A percentile compares a stretch with the other conserved stretches of the same genome.
Conservation (phyloP, 306 rosid genomes). For the Hippophae rhamnoides region DNA sequence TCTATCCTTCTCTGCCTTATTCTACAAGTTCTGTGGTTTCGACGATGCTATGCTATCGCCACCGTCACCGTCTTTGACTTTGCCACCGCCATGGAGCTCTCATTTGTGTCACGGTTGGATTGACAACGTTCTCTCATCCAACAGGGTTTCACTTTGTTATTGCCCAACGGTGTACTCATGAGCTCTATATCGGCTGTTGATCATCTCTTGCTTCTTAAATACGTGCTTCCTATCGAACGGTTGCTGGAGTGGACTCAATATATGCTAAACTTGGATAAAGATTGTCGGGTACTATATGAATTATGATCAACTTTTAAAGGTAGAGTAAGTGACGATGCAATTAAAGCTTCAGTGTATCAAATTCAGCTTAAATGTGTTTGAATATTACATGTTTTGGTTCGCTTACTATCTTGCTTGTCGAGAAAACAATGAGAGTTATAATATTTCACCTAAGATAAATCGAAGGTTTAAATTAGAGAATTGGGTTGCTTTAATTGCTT, state of each 20-base stretch:
- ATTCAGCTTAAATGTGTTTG: constrained; percentile 73
- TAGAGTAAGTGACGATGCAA: constrained; percentile 30
- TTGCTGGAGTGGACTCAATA: constrained; percentile 68
- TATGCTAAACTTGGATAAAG: constrained; percentile 25
- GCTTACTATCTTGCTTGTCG: constrained; percentile 60
- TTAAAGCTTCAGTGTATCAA: constrained; percentile 30
- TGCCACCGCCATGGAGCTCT: constrained; percentile 9
- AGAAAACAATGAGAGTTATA: constrained; percentile 34
- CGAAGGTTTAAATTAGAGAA: constrained; percentile 50
- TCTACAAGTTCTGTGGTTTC: constrained; percentile 78
- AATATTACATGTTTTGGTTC: constrained; percentile 78
- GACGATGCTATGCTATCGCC: constrained; percentile 25
- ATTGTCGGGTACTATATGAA: constrained; percentile 33
- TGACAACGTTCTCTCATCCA: constrained; percentile 33
- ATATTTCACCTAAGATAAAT: constrained; percentile 26
- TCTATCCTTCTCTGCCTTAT: constrained; percentile 70
- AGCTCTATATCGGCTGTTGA: constrained; percentile 53
- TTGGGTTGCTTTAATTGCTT: constrained; percentile 34
- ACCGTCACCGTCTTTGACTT: constrained; percentile 9
- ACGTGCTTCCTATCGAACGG: constrained; percentile 70
- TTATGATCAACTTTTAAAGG: constrained; percentile 51
- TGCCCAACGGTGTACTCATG: constrained; percentile 52
- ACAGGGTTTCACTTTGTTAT: constrained; percentile 51
- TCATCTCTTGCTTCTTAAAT: constrained; percentile 59
- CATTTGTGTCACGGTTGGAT: constrained; percentile 58